phyloP scores from a whole-genome alignment of 1,139 yeast genomes.

The Meyerozyma guilliermondii region DNA sequence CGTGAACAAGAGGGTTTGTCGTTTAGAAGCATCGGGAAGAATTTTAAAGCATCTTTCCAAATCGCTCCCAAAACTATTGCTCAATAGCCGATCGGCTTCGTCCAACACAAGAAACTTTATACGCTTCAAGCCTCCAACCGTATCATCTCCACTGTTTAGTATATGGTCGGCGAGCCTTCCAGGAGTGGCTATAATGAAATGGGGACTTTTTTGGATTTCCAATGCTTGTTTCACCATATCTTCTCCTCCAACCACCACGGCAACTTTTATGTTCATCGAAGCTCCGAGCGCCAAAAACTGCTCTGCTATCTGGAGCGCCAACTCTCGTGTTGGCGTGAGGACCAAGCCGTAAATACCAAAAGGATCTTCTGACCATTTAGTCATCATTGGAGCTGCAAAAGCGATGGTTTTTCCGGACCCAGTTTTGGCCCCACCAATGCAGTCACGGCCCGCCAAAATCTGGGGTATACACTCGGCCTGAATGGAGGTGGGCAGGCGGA shows the following conservation, averaged over 20 bases:
- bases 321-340: conserved; percentile 91
- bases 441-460: conserved; percentile 76
- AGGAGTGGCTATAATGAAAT: conserved; percentile 94
- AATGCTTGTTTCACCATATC: conserved; percentile 85
- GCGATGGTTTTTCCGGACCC: conserved; percentile 99
- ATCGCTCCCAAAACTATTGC: conserved; percentile 79
- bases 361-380: conserved; percentile 94
- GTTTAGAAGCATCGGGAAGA: conserved; percentile 62
- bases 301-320: conserved; percentile 95
- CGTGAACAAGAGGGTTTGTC: conserved; percentile 89
- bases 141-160: conserved; percentile 82
- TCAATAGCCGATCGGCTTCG: conserved; percentile 91
- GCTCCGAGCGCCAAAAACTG: conserved; percentile 94
- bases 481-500: conserved; percentile 77
- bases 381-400: conserved; percentile 93
- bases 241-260: conserved; percentile 91
- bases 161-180: conserved; percentile 96
- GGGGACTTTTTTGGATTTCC: conserved; percentile 78
- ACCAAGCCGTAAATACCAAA: conserved; percentile 85
- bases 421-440: conserved; percentile 97
- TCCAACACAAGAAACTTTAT: conserved; percentile 81
- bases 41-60: conserved; percentile 65
- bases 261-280: conserved; percentile 72
- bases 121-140: conserved; percentile 71
- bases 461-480: conserved; percentile 88